phyloP scores from a whole-genome alignment of 495 filamentous ascomycete species.

The Neurospora africana region DNA sequence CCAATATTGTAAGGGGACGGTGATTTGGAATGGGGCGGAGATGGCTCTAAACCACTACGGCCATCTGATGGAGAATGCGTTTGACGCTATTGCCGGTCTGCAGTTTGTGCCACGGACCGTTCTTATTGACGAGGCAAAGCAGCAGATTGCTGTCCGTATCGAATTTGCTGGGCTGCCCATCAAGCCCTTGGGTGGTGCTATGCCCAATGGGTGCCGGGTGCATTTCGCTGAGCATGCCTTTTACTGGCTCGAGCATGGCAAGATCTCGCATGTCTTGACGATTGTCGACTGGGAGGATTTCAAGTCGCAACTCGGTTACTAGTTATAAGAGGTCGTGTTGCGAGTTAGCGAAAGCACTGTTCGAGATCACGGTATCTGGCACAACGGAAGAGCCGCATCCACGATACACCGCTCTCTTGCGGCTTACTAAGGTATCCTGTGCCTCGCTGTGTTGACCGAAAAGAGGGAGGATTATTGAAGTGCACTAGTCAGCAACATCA shows the following conservation, averaged over 20 bases:
- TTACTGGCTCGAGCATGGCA: slow-evolving; percentile 24
- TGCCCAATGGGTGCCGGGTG: slow-evolving; percentile 15
- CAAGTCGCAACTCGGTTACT: slow-evolving; percentile 10
- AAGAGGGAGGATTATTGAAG: not conserved
- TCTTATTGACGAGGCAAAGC: slow-evolving; percentile 13
- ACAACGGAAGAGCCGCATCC: not conserved
- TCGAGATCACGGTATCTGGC: not conserved
- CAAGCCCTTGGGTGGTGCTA: slow-evolving; percentile 9
- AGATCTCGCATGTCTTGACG: slow-evolving; percentile 24
- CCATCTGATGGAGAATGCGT: slow-evolving; percentile 15
- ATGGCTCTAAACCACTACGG: slow-evolving; percentile 16
- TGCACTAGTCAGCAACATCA: not conserved
- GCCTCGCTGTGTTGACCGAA: not conserved
- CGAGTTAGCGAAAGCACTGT: not conserved
- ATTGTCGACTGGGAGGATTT: slow-evolving; percentile 25
- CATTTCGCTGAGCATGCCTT: slow-evolving; percentile 24
- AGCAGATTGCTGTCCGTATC: slow-evolving; percentile 20
- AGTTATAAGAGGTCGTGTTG: not conserved
- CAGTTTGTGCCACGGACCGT: slow-evolving; percentile 13
- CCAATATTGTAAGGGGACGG: slow-evolving; percentile 14
- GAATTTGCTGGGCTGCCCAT: slow-evolving; percentile 22
- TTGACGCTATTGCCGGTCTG: slow-evolving; percentile 19
- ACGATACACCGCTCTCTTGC: not conserved
- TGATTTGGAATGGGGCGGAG: slow-evolving; percentile 16
- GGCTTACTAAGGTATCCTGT: not conserved